Conservation (phyloP, 2,329 filamentous ascomycete species). For the Cercospora sesami region DNA sequence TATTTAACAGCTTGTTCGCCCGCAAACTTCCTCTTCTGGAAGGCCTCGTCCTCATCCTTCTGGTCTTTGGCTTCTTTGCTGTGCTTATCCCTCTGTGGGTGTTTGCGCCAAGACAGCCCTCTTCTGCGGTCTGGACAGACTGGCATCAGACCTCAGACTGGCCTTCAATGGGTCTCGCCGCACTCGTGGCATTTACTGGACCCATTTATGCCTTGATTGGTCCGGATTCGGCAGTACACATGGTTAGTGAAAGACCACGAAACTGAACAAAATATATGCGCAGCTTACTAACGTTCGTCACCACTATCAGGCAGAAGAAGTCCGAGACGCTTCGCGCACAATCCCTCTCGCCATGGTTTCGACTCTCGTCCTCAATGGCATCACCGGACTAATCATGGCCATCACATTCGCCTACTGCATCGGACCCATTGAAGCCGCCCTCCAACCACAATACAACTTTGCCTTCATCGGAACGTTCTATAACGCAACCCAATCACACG, state of each 20-base stretch:
- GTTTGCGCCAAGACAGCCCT: slow-evolving; percentile 30
- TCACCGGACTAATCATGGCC: slow-evolving; percentile 44
- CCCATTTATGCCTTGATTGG: slow-evolving; percentile 30
- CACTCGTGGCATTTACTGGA: slow-evolving; percentile 29
- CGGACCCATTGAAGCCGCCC: slow-evolving; percentile 38
- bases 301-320: slow-evolving; percentile 29
- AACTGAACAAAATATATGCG: neutral
- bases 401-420: slow-evolving; percentile 44
- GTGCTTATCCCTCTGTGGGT: slow-evolving; percentile 38
- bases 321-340: slow-evolving; percentile 35
- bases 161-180: slow-evolving; percentile 34
- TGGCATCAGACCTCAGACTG: slow-evolving; percentile 29
- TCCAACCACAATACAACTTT: slow-evolving; percentile 28
- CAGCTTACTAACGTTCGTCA: neutral
- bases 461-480: slow-evolving; percentile 41
- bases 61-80: slow-evolving; percentile 37
- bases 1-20: slow-evolving; percentile 35
- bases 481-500: slow-evolving; percentile 39
- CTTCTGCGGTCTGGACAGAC: slow-evolving; percentile 30
- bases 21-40: slow-evolving; percentile 35
- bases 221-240: slow-evolving; percentile 29
- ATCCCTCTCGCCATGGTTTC: slow-evolving; percentile 45
- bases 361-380: slow-evolving; percentile 45
- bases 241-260: slow-evolving; percentile 12
- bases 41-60: slow-evolving; percentile 32